Conservation (phyloP, 495 filamentous ascomycete genomes). For the Talaromyces proteolyticus region DNA sequence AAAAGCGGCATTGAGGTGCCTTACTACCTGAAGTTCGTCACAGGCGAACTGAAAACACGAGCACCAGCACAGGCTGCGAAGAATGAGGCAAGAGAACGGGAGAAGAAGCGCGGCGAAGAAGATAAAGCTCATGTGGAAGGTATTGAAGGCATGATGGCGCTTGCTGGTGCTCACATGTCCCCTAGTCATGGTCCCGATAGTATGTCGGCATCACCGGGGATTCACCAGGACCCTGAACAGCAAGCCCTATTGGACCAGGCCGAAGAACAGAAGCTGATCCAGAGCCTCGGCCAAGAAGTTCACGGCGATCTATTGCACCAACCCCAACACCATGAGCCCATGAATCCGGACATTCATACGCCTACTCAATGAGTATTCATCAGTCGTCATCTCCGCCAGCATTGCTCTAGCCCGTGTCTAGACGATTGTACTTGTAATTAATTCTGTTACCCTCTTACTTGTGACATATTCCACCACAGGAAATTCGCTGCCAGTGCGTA, state of each 20-base stretch:
- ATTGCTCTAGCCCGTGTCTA: too few species aligned
- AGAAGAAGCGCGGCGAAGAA: slow-evolving; percentile 59
- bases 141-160: slow-evolving; percentile 62
- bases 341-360: slow-evolving; percentile 31
- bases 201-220: slow-evolving; percentile 40
- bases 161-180: slow-evolving; percentile 42
- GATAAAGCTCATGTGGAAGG: slow-evolving; percentile 68
- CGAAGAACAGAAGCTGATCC: slow-evolving; percentile 43
- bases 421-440: too few species aligned
- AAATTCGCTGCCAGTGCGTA: too few species aligned
- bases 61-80: slow-evolving; percentile 77
- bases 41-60: slow-evolving; percentile 89
- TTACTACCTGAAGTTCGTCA: slow-evolving; percentile 84
- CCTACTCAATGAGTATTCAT: slow-evolving; percentile 17
- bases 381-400: too few species aligned
- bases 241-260: slow-evolving; percentile 36
- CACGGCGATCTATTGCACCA: slow-evolving; percentile 37
- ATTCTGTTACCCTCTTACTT: too few species aligned
- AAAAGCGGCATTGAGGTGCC: slow-evolving; percentile 93
- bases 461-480: too few species aligned
- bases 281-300: slow-evolving; percentile 43
- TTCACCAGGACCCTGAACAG: slow-evolving; percentile 29
- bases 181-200: slow-evolving; percentile 29
- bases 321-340: slow-evolving; percentile 22
- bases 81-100: slow-evolving; percentile 70